These are phyloP conservation scores for Xylariales sp. DNA, from an alignment of 2,329 filamentous ascomycete genomes.

Conservation along the genomic window DNA sequence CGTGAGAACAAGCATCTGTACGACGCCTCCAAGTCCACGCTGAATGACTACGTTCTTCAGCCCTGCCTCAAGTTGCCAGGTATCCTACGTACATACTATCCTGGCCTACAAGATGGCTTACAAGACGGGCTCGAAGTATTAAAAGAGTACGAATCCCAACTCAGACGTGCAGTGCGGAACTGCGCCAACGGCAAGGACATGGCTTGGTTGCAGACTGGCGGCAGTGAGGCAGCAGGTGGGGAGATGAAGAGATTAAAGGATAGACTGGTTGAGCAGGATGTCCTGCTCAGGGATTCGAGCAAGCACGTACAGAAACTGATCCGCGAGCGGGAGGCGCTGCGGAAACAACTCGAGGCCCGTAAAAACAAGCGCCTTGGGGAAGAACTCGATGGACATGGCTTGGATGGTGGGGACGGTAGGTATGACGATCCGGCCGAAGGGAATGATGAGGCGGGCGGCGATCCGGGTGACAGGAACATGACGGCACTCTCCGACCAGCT, in stretches of 20 bases:
- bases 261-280: conserved; percentile 14
- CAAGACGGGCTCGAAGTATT: conserved; percentile 7
- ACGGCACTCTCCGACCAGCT: conserved; percentile 10
- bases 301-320: conserved; percentile 11
- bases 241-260: conserved; percentile 12
- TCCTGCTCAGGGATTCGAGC: conserved; percentile 10
- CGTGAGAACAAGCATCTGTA: conserved; percentile 12
- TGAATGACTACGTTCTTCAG: conserved; percentile 11
- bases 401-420: not conserved
- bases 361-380: not conserved
- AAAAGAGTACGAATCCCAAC: conserved; percentile 9
- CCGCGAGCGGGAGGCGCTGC: conserved; percentile 10
- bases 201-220: conserved; percentile 7
- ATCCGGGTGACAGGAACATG: conserved; percentile 2
- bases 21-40: conserved; percentile 4
- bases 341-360: conserved; percentile 8
- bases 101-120: conserved; percentile 7
- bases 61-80: conserved; percentile 8
- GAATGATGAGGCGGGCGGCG: conserved; percentile 1
- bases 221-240: not conserved
- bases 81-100: conserved; percentile 9
- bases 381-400: not conserved
- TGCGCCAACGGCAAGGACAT: conserved; percentile 9
- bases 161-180: conserved; percentile 7
- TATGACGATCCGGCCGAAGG: not conserved